These are phyloP conservation scores for Begonia masoniana DNA, from an alignment of 306 rosid species.

Conservation along the genomic window DNA sequence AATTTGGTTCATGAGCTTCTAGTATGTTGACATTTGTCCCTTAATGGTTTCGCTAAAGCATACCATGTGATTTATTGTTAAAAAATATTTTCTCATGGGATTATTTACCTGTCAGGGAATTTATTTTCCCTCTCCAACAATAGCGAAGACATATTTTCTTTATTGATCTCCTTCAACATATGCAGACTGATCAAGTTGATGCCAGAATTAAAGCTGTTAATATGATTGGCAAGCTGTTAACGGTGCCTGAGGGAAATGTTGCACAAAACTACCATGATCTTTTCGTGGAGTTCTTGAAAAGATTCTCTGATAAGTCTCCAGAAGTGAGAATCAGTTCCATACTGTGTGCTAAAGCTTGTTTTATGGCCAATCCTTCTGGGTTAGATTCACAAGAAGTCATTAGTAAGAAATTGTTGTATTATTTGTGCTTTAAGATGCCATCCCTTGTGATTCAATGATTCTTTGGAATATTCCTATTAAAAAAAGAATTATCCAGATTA, in stretches of 20 bases:
- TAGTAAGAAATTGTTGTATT: conserved; percentile 29
- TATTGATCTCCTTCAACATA: conserved; percentile 6
- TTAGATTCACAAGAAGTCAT: conserved; percentile 53
- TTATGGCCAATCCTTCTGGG: conserved; percentile 36
- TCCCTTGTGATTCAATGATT: too few relatives aligned
- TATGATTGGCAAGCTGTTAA: conserved; percentile 69
- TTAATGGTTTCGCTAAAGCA: not conserved
- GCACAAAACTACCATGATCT: conserved; percentile 51
- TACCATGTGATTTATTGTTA: not conserved
- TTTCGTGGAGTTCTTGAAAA: conserved; percentile 65
- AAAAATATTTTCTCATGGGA: too few relatives aligned
- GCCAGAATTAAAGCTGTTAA: conserved; percentile 83
- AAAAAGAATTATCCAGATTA: too few relatives aligned
- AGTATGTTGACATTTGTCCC: conserved; percentile 28
- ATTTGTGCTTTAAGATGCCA: too few relatives aligned
- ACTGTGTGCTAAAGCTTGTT: conserved; percentile 60
- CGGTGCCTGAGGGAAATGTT: conserved; percentile 48
- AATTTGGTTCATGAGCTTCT: conserved; percentile 54
- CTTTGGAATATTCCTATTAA: too few relatives aligned
- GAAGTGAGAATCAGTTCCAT: conserved; percentile 81
- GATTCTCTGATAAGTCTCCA: conserved; percentile 78
- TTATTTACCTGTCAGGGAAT: too few relatives aligned
- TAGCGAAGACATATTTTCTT: too few relatives aligned
- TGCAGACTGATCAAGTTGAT: conserved; percentile 91
- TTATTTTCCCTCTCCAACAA: too few relatives aligned